phyloP scores from a whole-genome alignment of 2,329 filamentous ascomycete species.

The Cercospora sp. region DNA sequence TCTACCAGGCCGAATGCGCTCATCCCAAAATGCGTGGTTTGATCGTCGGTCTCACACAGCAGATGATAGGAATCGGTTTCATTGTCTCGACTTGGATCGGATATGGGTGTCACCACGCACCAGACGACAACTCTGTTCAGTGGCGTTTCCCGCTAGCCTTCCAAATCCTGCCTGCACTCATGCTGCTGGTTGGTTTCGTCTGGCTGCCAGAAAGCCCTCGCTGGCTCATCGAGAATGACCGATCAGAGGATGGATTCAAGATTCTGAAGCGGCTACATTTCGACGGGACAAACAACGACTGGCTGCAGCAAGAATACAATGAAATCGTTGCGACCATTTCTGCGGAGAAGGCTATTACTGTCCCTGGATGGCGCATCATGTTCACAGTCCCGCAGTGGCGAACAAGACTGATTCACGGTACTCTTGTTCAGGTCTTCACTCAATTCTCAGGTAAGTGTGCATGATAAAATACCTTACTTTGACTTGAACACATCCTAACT shows the following conservation, averaged over 20 bases:
- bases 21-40: constrained; percentile 59
- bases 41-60: constrained; percentile 58
- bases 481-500: background rate
- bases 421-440: constrained; percentile 64
- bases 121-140: constrained; percentile 38
- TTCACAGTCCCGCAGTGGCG: constrained; percentile 61
- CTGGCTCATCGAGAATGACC: constrained; percentile 34
- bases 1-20: constrained; percentile 65
- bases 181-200: constrained; percentile 45
- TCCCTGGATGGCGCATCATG: constrained; percentile 56
- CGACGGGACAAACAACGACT: constrained; percentile 57
- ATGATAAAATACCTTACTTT: background rate
- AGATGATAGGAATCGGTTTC: constrained; percentile 60
- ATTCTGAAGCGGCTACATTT: constrained; percentile 54
- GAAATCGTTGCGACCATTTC: constrained; percentile 64
- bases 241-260: constrained; percentile 22
- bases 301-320: constrained; percentile 58
- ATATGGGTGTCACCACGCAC: constrained; percentile 47
- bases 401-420: constrained; percentile 62
- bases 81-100: constrained; percentile 57
- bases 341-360: constrained; percentile 57
- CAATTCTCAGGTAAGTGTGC: constrained; percentile 51
- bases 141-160: constrained; percentile 49
- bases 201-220: constrained; percentile 12
- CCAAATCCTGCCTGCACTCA: constrained; percentile 47